These are phyloP conservation scores for Trichoderma afroharzianum DNA, from an alignment of 2,329 filamentous ascomycete species.

Conservation along the genomic window DNA sequence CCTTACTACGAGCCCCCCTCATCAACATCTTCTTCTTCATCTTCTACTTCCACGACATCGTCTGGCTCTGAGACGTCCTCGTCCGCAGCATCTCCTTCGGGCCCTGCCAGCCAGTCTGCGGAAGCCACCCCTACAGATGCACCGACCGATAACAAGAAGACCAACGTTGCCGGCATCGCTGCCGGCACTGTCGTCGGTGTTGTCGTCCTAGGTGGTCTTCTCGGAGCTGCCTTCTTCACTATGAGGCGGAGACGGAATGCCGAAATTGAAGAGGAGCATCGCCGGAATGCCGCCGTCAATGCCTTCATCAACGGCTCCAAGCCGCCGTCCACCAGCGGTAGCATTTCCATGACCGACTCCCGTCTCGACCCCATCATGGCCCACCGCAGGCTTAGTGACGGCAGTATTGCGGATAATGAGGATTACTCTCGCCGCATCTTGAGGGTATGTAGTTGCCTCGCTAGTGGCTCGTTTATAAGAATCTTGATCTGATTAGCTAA, in stretches of 20 bases:
- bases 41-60: conserved; percentile 2
- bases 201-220: conserved; percentile 61
- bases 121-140: conserved; percentile 22
- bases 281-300: conserved; percentile 74
- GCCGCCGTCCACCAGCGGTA: conserved; percentile 59
- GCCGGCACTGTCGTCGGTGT: conserved; percentile 85
- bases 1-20: conserved; percentile 19
- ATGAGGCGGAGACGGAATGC: conserved; percentile 72
- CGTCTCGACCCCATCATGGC: conserved; percentile 84
- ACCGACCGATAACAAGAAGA: conserved; percentile 33
- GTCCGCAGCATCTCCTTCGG: conserved; percentile 16
- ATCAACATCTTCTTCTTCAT: conserved; percentile 22
- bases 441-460: conserved; percentile 61
- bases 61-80: neutral
- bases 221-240: conserved; percentile 69
- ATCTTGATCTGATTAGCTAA: conserved; percentile 20
- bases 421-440: conserved; percentile 96
- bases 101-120: conserved; percentile 24
- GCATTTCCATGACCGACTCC: conserved; percentile 72
- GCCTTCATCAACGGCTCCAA: conserved; percentile 67
- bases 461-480: neutral
- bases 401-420: conserved; percentile 94
- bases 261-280: conserved; percentile 79
- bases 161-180: conserved; percentile 81
- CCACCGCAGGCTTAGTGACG: conserved; percentile 81